Evolutionary conservation across 768 basidiomycete species (phyloP).

Genomic region (Hericium erinaceus): DNA sequence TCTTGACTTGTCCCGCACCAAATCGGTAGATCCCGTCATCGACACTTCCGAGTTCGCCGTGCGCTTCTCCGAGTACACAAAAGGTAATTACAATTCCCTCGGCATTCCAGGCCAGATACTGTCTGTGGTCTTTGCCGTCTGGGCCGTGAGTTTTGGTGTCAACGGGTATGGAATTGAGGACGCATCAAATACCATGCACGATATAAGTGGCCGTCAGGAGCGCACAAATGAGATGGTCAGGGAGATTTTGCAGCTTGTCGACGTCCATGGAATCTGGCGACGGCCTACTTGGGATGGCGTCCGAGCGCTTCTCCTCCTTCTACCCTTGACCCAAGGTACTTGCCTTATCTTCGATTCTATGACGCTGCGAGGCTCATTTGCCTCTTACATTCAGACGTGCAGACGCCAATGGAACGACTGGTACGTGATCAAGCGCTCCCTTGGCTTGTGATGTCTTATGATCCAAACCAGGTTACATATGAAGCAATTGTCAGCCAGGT

Average conservation of each 20-base stretch:
- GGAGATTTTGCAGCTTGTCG: slow-evolving; percentile 73
- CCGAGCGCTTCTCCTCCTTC: slow-evolving; percentile 62
- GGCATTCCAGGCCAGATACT: slow-evolving; percentile 70
- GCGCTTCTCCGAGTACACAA: slow-evolving; percentile 59
- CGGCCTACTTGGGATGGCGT: slow-evolving; percentile 85
- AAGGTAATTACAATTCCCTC: slow-evolving; percentile 48
- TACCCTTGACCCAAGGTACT: slow-evolving; percentile 81
- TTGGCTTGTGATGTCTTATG: slow-evolving; percentile 17
- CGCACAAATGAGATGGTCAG: slow-evolving; percentile 60
- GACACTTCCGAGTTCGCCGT: slow-evolving; percentile 72
- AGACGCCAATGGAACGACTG: slow-evolving; percentile 35
- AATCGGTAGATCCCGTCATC: slow-evolving; percentile 64
- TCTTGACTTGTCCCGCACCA: too few relatives aligned
- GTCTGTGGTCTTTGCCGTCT: slow-evolving; percentile 71
- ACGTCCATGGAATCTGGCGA: slow-evolving; percentile 68
- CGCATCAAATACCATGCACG: slow-evolving; percentile 25
- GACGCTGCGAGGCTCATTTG: too few relatives aligned
- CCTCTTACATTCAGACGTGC: slow-evolving; percentile 26
- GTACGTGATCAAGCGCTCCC: slow-evolving; percentile 14
- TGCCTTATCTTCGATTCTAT: not conserved
- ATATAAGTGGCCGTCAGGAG: slow-evolving; percentile 36
- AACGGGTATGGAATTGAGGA: slow-evolving; percentile 64
- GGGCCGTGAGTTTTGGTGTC: slow-evolving; percentile 86
- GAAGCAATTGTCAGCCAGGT: slow-evolving; percentile 80
- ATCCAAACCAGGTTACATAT: slow-evolving; percentile 50